Base-by-base conservation (phyloP, 1,284 basidiomycete genomes). In the Cutaneotrichosporon sp. region DNA sequence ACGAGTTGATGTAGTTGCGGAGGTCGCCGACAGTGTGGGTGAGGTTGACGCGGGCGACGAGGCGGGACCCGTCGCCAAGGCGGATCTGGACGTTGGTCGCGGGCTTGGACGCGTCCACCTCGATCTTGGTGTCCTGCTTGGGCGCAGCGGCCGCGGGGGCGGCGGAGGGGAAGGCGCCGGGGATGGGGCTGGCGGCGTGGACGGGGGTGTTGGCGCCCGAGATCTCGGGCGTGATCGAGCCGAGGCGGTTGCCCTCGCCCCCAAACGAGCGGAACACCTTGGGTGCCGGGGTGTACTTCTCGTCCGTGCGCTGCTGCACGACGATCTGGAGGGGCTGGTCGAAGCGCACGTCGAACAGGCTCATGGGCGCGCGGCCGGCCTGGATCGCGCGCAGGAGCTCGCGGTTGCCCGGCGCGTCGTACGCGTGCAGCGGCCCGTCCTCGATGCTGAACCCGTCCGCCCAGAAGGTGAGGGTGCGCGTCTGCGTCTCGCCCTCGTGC, bases 371-470 rank as follows among this genome's bases (percentile, higher is more conserved):
- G 49, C 81, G 91, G 85, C 94, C 94, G 7, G 87, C 80, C 68
- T 93, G 87, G 72, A 98, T 91, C 60, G 90, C 87, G 1, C 83
- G 82, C 4, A 99, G 82, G 18, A 92, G 82, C 62, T 86, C 84
- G 47, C 87, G 83, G 71, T 94, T 88, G 6, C 81, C 83, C 0
- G 93, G 91, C 67, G 94, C 87, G 60, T 92, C 90, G 75, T 97
- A 97, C 43, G 85, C 82, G 84, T 90, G 85, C 60, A 98, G 82
- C 42, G 89, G 87, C 2, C 94, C 93, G 68, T 95, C 92, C 71
- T 95, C 93, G 59, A 99, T 87, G 50, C 88, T 89, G 80, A 98
- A 98, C 0, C 95, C 95, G 67, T 98, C 87, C 36, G 88, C 84
- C 95, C 97, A 99, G 79, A 99, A 93, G 0, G 90, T 95, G 38